phyloP scores from a whole-genome alignment of 208 protist species.

The Vickermania ingenoplastis region DNA sequence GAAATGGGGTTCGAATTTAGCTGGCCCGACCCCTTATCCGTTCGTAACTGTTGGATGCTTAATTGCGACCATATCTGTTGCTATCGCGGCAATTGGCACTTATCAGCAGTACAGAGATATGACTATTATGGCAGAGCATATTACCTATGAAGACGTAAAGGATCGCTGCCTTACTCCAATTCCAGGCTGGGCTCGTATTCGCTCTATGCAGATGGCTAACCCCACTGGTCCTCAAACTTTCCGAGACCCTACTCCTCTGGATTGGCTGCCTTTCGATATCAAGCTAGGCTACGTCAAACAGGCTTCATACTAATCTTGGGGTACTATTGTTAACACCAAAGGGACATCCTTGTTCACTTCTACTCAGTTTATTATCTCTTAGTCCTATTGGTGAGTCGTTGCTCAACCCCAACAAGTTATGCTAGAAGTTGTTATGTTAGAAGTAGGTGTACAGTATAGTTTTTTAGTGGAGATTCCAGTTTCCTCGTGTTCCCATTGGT shows the following conservation, averaged over 20 bases:
- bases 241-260: constrained; percentile 78
- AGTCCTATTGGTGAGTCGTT: too few relatives aligned
- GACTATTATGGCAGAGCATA: constrained; percentile 73
- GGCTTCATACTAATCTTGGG: constrained; percentile 59
- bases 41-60: constrained; percentile 34
- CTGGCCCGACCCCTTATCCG: constrained; percentile 52
- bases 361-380: background rate
- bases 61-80: constrained; percentile 19
- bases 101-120: constrained; percentile 85
- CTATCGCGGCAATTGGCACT: constrained; percentile 34
- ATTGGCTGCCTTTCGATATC: constrained; percentile 85
- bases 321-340: background rate
- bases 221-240: constrained; percentile 61
- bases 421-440: too few relatives aligned
- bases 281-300: constrained; percentile 87
- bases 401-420: too few relatives aligned
- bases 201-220: constrained; percentile 45
- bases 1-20: constrained; percentile 78
- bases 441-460: too few relatives aligned
- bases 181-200: constrained; percentile 71
- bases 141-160: constrained; percentile 83
- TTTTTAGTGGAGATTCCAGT: too few relatives aligned
- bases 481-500: too few relatives aligned
- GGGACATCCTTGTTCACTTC: background rate
- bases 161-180: constrained; percentile 84